Evolutionary conservation across 331 rosid genomes (phyloP).

Genomic region (Malus hybrid): DNA sequence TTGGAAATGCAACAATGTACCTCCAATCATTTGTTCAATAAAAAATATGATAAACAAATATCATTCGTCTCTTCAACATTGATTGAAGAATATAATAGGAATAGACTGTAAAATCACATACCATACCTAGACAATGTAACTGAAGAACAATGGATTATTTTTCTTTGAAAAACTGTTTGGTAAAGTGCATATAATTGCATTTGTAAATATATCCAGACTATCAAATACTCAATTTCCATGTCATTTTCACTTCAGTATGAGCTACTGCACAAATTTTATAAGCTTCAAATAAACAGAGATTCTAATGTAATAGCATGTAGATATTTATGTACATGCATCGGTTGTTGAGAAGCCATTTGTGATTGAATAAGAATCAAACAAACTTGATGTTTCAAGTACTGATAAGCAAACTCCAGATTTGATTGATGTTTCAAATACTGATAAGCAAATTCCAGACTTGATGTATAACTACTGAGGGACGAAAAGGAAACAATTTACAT

Average conservation of each 20-base stretch:
- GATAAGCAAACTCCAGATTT: no score
- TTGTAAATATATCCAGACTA: not conserved
- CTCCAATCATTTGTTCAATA: no score
- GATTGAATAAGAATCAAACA: not conserved
- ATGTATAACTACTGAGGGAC: not conserved
- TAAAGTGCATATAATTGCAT: not conserved
- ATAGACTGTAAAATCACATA: not conserved
- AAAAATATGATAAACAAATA: no score
- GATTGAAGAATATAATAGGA: not conserved
- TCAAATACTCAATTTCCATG: not conserved
- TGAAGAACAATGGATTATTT: not conserved
- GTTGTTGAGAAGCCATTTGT: not conserved
- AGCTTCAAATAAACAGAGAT: not conserved
- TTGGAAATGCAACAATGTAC: no score
- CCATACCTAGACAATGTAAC: not conserved
- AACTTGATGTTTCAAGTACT: not conserved
- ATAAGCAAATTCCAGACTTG: not conserved
- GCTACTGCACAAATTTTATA: not conserved
- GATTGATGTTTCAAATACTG: not conserved
- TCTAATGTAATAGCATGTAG: not conserved
- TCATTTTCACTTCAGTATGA: not conserved
- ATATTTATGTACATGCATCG: not conserved
- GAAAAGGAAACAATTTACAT: not conserved
- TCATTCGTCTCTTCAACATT: not conserved
- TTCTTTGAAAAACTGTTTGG: not conserved